A percentile compares a stretch with the other conserved stretches of the same genome.
phyloP scores from a whole-genome alignment of 805 yeast genomes.

The Jamesozyma spencerorum region DNA sequence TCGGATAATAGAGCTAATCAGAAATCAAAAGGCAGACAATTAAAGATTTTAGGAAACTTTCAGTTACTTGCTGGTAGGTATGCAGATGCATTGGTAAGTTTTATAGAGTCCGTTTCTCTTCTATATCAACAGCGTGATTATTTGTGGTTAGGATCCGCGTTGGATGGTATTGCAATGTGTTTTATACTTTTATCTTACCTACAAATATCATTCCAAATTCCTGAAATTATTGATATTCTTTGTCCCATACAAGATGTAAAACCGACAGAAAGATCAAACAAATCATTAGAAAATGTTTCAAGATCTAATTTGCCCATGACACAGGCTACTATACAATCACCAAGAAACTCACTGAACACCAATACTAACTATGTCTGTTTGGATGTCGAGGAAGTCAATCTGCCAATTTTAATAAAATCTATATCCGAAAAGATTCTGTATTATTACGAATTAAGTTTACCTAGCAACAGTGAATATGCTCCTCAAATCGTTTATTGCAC shows the following conservation, averaged over 20 bases:
- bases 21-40: conserved; percentile 61
- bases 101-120: conserved; percentile 60
- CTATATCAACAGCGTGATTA: conserved; percentile 60
- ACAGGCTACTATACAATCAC: conserved; percentile 37
- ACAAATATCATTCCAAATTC: conserved; percentile 28
- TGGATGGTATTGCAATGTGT: conserved; percentile 73
- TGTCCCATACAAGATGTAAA: conserved; percentile 20
- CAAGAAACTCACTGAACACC: conserved; percentile 36
- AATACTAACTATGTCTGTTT: conserved; percentile 8
- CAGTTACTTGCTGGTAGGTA: conserved; percentile 73
- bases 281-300: conserved; percentile 1
- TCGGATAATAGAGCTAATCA: conserved; percentile 31
- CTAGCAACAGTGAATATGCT: conserved; percentile 60
- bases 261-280: not conserved
- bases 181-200: conserved; percentile 50
- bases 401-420: conserved; percentile 33
- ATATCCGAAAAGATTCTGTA: conserved; percentile 33
- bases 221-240: conserved; percentile 25
- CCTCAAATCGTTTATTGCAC: conserved; percentile 79
- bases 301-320: conserved; percentile 23
- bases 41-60: conserved; percentile 68
- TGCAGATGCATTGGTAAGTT: conserved; percentile 57
- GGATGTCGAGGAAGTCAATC: conserved; percentile 15
- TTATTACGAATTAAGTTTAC: conserved; percentile 43
- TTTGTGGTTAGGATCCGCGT: conserved; percentile 79